Evolutionary conservation across 805 yeast genomes (phyloP).

Genomic region (Candida nanaspora): DNA sequence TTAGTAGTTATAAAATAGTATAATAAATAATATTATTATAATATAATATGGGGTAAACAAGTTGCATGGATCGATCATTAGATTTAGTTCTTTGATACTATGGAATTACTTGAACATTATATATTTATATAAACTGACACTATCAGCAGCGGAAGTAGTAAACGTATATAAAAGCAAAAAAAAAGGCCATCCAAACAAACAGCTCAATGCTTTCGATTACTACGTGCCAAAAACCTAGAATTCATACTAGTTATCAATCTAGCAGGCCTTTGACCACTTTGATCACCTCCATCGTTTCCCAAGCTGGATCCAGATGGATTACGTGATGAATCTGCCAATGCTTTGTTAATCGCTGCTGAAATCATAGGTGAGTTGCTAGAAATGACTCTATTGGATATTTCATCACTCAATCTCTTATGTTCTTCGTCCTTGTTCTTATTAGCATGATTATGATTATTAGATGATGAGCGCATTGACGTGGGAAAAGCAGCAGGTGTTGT

Average conservation of each 20-base stretch:
- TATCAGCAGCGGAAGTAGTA: too few species aligned
- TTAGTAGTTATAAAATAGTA: neutral
- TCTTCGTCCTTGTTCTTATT: neutral
- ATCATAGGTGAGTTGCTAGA: slow-evolving; percentile 23
- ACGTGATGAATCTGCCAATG: slow-evolving; percentile 21
- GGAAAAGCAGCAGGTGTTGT: slow-evolving; percentile 11
- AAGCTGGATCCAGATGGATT: too few species aligned
- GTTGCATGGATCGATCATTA: too few species aligned
- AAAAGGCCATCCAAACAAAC: too few species aligned
- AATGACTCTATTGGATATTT: slow-evolving; percentile 11
- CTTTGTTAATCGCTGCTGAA: slow-evolving; percentile 27
- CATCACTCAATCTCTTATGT: slow-evolving; percentile 4
- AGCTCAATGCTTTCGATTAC: slow-evolving; percentile 33
- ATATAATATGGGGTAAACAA: neutral
- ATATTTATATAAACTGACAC: too few species aligned
- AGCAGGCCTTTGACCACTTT: slow-evolving; percentile 9
- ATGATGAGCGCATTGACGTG: slow-evolving; percentile 11
- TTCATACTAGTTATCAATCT: slow-evolving; percentile 45
- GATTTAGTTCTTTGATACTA: too few species aligned
- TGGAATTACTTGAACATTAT: too few species aligned
- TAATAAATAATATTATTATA: too few species aligned
- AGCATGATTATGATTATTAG: slow-evolving; percentile 1
- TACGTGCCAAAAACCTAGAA: slow-evolving; percentile 55
- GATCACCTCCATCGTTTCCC: too few species aligned
- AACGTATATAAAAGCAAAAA: too few species aligned